These are phyloP conservation scores for Pythium pyrilobum DNA, from an alignment of 352 stramenopile genomes.

Conservation along the genomic window DNA sequence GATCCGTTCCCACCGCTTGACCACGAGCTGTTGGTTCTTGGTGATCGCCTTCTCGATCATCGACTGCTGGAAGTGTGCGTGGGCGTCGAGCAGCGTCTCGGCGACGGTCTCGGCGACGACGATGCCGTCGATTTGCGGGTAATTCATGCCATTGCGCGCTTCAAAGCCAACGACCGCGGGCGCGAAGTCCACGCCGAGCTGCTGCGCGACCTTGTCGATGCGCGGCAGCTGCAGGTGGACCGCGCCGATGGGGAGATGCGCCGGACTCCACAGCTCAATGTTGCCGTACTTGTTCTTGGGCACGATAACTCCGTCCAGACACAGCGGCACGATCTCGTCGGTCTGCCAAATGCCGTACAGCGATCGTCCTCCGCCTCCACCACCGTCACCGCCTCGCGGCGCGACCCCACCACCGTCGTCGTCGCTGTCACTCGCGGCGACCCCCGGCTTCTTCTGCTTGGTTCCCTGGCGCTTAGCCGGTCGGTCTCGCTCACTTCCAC, in stretches of 20 bases:
- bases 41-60: slow-evolving; percentile 69
- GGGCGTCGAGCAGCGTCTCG: slow-evolving; percentile 57
- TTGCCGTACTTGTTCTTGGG: slow-evolving; percentile 87
- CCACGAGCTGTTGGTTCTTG: slow-evolving; percentile 52
- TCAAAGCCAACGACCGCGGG: slow-evolving; percentile 81
- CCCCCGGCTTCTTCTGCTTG: background rate
- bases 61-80: slow-evolving; percentile 53
- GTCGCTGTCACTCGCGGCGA: slow-evolving; percentile 7
- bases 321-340: slow-evolving; percentile 34
- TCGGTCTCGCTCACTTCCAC: slow-evolving; percentile 36
- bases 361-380: background rate
- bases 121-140: slow-evolving; percentile 71
- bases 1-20: slow-evolving; percentile 58
- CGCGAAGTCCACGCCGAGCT: slow-evolving; percentile 77
- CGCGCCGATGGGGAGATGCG: slow-evolving; percentile 47
- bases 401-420: slow-evolving; percentile 13
- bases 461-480: slow-evolving; percentile 37
- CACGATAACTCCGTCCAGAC: slow-evolving; percentile 52
- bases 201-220: slow-evolving; percentile 54
- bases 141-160: slow-evolving; percentile 46
- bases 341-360: slow-evolving; percentile 85
- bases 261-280: slow-evolving; percentile 79
- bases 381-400: background rate
- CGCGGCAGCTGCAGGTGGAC: slow-evolving; percentile 60
- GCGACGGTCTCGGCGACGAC: slow-evolving; percentile 43